Evolutionary conservation across 2,329 filamentous ascomycete species (phyloP), one percentile per base, ranked within the genome.

Genomic region (Scedosporium boydii): DNA sequence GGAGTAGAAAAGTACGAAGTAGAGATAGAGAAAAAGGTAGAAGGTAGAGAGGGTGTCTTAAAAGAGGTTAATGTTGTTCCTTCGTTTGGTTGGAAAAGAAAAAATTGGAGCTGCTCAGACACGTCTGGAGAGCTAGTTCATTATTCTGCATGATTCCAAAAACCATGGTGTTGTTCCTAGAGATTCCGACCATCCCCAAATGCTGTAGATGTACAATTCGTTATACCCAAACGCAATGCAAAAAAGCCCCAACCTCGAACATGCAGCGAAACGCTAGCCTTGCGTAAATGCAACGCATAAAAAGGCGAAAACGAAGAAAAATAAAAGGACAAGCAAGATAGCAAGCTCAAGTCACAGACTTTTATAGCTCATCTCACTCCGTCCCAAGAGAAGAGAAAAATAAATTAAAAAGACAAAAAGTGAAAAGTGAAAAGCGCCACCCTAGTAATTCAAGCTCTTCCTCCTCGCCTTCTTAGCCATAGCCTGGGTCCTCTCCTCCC

Each of bases 401-500:
- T 6, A 59, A 23, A 59, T 42, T n/a, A n/a, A n/a, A n/a, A n/a
- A n/a, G n/a, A n/a, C n/a, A n/a, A n/a, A n/a, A n/a, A n/a, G n/a
- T n/a, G n/a, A n/a, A n/a, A n/a, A n/a, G n/a, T n/a, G n/a, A n/a
- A n/a, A n/a, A n/a, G n/a, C n/a, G n/a, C n/a, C n/a, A n/a, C n/a
- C n/a, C 18, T 55, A 53, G 7, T 53, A 29, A 14, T 29, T 27
- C 34, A 42, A 48, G 27, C 14, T 62, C 18, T 27, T 44, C 41
- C 27, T 58, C 60, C 60, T 57, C 29, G 56, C 57, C 70, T 78
- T 77, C 65, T 74, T 75, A 6, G 69, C 69, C 9, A 77, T 63
- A 2, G 83, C 70, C 21, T 72, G 75, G 4, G 69, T 66, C n/a
- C 76, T 70, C 77, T 91, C 88, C 69, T 91, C 88, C 60, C 85